Conservation (phyloP, 352 stramenopile genomes). For the Phytophthora crassamura region DNA sequence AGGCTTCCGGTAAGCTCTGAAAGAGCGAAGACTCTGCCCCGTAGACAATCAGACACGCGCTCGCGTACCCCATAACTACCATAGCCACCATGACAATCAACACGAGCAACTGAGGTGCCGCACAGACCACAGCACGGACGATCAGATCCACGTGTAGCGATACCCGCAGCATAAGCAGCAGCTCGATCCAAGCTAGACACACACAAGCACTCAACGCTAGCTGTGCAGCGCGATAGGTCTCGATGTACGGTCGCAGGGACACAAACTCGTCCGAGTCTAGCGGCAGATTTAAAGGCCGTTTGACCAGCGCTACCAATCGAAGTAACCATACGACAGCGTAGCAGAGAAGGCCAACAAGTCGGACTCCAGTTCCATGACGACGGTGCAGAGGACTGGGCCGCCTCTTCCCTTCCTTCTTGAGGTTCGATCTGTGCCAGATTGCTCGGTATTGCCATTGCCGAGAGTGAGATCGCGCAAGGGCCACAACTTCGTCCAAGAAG, state of each 20-base stretch:
- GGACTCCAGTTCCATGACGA: slow-evolving; percentile 39
- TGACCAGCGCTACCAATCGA: slow-evolving; percentile 43
- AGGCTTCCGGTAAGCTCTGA: slow-evolving; percentile 40
- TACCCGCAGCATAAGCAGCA: slow-evolving; percentile 52
- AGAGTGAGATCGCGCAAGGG: slow-evolving; percentile 30
- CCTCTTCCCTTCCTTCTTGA: slow-evolving; percentile 3
- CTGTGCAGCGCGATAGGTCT: slow-evolving; percentile 47
- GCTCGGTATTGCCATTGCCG: slow-evolving; percentile 29
- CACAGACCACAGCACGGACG: slow-evolving; percentile 41
- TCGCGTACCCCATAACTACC: slow-evolving; percentile 57
- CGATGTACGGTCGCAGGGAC: slow-evolving; percentile 43
- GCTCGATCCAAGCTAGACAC: slow-evolving; percentile 52
- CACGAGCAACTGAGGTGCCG: slow-evolving; percentile 38
- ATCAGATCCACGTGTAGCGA: slow-evolving; percentile 50
- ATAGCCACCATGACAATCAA: slow-evolving; percentile 42
- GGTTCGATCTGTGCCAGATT: slow-evolving; percentile 25
- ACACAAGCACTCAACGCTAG: slow-evolving; percentile 43
- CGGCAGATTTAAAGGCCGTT: slow-evolving; percentile 41
- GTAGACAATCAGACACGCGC: slow-evolving; percentile 48
- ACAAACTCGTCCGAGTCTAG: slow-evolving; percentile 44
- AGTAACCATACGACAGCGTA: slow-evolving; percentile 58
- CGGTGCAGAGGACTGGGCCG: slow-evolving; percentile 16
- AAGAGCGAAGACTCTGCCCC: slow-evolving; percentile 41
- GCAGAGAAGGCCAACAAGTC: slow-evolving; percentile 40
- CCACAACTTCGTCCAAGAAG: slow-evolving; percentile 49